Evolutionary conservation across 805 yeast species (phyloP), one percentile per base, ranked within the genome.

Genomic region (Candida montana): DNA sequence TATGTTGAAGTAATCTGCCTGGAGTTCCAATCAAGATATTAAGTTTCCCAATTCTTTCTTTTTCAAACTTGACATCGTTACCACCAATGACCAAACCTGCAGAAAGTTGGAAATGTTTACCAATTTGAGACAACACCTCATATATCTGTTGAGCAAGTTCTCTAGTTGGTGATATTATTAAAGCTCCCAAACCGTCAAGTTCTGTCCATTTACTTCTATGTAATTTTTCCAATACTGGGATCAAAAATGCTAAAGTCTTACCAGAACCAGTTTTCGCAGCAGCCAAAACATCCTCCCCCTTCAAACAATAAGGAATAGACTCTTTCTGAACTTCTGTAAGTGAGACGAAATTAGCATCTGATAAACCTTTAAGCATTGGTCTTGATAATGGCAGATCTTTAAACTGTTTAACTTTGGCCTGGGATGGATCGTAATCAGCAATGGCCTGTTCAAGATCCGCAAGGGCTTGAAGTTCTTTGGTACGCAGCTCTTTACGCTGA

Each of bases 191-290:
- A 3, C 58, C 54, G 6, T 71, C 58, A 30, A 52, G 45, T 31
- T 58, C 58, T 2, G 73, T 63, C 54, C 59, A 57, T 37, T 55
- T 63, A 12, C 58, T 54, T 79, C 74, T 20, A 41, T 57, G 47
- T 3, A 89, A 63, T 53, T 79, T 83, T 54, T 89, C 95, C 7
- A 89, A 57, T 1, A 86, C 74, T 0, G 99, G 99, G 10, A 93
- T 72, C 7, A 81, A 76, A 65, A 85, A 93, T 2, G 98, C 87
- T 21, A 90, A 59, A 0, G 99, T 93, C 61, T 93, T 93, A 31
- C 99, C 99, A 0, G 97, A 88, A 0, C 99, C 99, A 0, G 99
- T 93, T 5, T 86, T 95, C 0, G 97, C 95, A 58, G 95, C 97
- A 4, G 88, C 98, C 4, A 93, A 89, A 2, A 91, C 95, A 63